Conservation (phyloP, 192 early-diverging fungal species). For the Gryganskiella cystojenkinii region DNA sequence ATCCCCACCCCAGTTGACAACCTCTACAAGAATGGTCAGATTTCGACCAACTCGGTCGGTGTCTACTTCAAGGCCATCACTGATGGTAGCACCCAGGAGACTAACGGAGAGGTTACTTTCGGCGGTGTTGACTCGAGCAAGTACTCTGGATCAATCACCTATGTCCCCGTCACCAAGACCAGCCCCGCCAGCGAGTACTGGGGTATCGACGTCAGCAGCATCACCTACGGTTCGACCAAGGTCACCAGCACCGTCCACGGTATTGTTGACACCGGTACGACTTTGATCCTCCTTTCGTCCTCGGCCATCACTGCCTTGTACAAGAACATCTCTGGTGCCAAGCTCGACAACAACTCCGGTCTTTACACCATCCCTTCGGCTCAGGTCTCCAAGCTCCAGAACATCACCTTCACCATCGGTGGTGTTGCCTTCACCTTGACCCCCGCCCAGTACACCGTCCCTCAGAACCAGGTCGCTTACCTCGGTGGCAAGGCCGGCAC, state of each 20-base stretch:
- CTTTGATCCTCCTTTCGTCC: conserved; percentile 22
- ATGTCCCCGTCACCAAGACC: conserved; percentile 6
- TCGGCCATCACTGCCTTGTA: background rate
- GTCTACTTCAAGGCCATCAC: conserved; percentile 32
- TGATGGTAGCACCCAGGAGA: background rate
- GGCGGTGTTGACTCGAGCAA: conserved; percentile 18
- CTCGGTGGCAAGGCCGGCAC: background rate
- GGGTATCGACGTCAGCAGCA: conserved; percentile 23
- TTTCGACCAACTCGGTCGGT: conserved; percentile 18
- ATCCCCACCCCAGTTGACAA: conserved; percentile 28
- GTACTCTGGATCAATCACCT: conserved; percentile 30
- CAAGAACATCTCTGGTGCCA: conserved; percentile 8
- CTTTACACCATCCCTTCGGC: background rate
- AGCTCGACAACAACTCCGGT: background rate
- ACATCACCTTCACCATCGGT: conserved; percentile 4
- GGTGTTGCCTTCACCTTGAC: conserved; percentile 4
- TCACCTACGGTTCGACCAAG: conserved; percentile 12
- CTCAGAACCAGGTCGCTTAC: background rate
- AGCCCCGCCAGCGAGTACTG: conserved; percentile 17
- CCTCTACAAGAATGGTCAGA: conserved; percentile 9
- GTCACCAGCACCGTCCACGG: background rate
- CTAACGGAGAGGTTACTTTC: conserved; percentile 41
- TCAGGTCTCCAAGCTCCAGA: background rate
- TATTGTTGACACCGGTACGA: conserved; percentile 30
- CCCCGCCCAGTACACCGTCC: conserved; percentile 10